Percentiles rank a stretch among this genome's conserved stretches.
These are phyloP conservation scores for Lichtheimia ornata DNA, from an alignment of 371 early-diverging fungal genomes.

Conservation along the genomic window DNA sequence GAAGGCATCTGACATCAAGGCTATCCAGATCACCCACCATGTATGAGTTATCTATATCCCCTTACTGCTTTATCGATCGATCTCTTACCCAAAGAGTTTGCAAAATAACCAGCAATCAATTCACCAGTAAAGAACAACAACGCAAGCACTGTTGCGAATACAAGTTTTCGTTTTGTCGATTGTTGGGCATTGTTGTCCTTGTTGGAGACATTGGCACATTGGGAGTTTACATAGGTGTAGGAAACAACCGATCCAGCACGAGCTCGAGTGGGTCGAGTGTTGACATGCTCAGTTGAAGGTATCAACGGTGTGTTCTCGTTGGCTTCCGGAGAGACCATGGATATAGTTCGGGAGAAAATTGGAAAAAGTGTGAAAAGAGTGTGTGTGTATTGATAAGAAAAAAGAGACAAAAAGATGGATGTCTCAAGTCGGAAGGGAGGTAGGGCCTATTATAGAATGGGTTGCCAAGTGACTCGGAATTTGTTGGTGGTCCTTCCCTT, in stretches of 20 bases:
- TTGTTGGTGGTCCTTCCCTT: not conserved
- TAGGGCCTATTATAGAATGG: not conserved
- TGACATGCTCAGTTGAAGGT: not conserved
- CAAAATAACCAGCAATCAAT: conserved; percentile 68
- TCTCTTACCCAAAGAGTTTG: conserved; percentile 59
- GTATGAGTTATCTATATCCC: not conserved
- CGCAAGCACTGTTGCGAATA: conserved; percentile 60
- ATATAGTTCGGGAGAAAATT: not conserved
- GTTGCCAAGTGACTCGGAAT: not conserved
- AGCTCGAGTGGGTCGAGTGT: not conserved
- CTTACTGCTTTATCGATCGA: not conserved
- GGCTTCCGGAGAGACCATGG: not conserved
- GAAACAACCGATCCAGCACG: conserved; percentile 18
- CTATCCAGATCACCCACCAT: conserved; percentile 38
- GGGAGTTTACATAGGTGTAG: conserved; percentile 21
- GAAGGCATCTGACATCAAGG: conserved; percentile 77
- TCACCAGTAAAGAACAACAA: conserved; percentile 72
- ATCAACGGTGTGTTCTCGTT: conserved; percentile 11
- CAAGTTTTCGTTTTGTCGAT: conserved; percentile 46
- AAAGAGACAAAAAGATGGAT: not conserved
- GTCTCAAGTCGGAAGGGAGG: not conserved
- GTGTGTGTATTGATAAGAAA: no score
- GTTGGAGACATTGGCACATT: conserved; percentile 38
- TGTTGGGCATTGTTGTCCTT: conserved; percentile 24
- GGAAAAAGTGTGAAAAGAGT: not conserved